Evolutionary conservation across 257 asterid genomes (phyloP), one percentile per base, ranked within the genome.

Genomic region (Ligustrum vulgare): DNA sequence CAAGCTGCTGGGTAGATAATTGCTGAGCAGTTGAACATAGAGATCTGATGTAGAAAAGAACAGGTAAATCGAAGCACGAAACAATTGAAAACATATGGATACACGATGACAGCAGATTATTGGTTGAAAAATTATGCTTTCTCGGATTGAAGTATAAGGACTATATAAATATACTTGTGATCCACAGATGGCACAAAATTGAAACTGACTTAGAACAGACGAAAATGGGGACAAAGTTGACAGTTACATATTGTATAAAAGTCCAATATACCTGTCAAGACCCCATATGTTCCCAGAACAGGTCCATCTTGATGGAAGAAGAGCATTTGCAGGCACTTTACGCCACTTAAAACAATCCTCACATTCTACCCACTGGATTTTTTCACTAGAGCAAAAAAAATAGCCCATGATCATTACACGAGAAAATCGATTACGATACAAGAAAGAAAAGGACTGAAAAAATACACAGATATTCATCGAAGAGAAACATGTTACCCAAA

Each of bases 301-400:
- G 16, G 90, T 86, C 98, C 97, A 95, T 80, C 82, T 85, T 37
- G 90, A 87, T 82, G 89, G 87, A 85, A 92, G 90, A 76, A 81
- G 84, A 80, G 91, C 97, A 85, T 83, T 79, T 45, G 79, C 89
- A 5, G 97, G 94, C 79, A 91, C 82, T 85, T 90, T 89, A 65
- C 98, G 98, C 98, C 98, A 92, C 90, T 95, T 92, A 67, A 81
- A 88, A 83, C 99, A 95, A 66, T 90, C 94, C 79, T 95, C 98
- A 74, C 99, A 95, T 54, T 95, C 97, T 81, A 86, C 86, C 96
- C 98, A 95, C 77, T 88, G 96, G 72, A 84, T 76, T 73, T 82
- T 84, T 77, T 77, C 84, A 69, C 99, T 94, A 81, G 32, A 56
- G 78, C 78, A 33, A 82, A 11, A 41, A 41, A 10, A 41, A 11